Conservation (phyloP, 2,329 filamentous ascomycete genomes). For the Clonostachys solani region DNA sequence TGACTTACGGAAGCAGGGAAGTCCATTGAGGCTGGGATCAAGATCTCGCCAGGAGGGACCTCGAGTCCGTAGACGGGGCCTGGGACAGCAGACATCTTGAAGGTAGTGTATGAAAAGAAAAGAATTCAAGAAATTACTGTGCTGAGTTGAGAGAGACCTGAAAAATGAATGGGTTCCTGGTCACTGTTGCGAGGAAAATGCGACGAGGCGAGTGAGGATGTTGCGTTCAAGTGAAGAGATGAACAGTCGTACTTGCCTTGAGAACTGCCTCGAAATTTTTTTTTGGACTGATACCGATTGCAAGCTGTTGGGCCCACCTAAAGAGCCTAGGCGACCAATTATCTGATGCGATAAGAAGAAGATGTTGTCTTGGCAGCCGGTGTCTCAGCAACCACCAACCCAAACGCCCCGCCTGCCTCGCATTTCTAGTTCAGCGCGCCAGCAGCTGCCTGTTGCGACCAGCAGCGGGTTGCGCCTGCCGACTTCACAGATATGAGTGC, state of each 20-base stretch:
- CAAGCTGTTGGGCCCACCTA: not conserved
- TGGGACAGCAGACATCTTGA: slow-evolving; percentile 50
- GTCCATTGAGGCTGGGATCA: slow-evolving; percentile 74
- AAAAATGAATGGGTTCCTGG: too few species aligned
- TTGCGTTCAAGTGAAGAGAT: slow-evolving; percentile 6
- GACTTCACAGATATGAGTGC: not conserved
- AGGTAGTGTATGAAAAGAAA: slow-evolving; percentile 2
- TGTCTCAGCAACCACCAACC: slow-evolving; percentile 24
- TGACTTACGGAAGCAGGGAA: slow-evolving; percentile 78
- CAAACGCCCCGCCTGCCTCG: not conserved
- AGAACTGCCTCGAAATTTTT: slow-evolving; percentile 23
- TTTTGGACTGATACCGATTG: slow-evolving; percentile 6
- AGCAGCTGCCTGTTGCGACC: too few species aligned
- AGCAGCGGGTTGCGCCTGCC: too few species aligned
- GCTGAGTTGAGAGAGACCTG: too few species aligned
- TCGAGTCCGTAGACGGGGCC: slow-evolving; percentile 90
- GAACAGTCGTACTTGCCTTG: not conserved
- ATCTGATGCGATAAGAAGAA: slow-evolving; percentile 16
- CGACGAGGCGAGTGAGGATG: slow-evolving; percentile 5
- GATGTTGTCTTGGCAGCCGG: slow-evolving; percentile 17
- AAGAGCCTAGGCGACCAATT: slow-evolving; percentile 14
- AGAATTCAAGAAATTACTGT: too few species aligned
- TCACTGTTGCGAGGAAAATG: too few species aligned
- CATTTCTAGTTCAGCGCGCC: too few species aligned
- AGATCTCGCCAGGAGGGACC: slow-evolving; percentile 79